Percentiles rank a stretch among this genome's conserved stretches.
These are phyloP conservation scores for Kingdonia uniflora DNA, from an alignment of 164 flowering plant genomes.

Conservation along the genomic window DNA sequence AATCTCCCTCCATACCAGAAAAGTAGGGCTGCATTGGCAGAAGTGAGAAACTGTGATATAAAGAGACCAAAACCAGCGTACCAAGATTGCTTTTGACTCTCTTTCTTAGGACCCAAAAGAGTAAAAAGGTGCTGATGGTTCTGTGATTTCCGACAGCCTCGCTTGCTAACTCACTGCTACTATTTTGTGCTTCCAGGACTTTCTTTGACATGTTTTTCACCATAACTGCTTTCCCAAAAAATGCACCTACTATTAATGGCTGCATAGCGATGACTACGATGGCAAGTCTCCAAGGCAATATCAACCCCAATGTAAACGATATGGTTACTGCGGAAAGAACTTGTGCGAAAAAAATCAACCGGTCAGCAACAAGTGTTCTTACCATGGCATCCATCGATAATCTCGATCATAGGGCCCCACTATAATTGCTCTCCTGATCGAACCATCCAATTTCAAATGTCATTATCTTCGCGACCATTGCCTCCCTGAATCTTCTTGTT, in stretches of 20 bases:
- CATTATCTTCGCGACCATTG: constrained; percentile 2
- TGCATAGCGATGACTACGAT: constrained; percentile 14
- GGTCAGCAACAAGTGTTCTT: constrained; percentile 14
- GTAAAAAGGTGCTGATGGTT: constrained; percentile 17
- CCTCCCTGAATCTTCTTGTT: constrained; percentile 3
- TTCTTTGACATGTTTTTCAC: constrained; percentile 20
- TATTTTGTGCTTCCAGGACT: constrained; percentile 15
- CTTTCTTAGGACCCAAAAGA: constrained; percentile 12
- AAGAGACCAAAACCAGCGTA: constrained; percentile 18
- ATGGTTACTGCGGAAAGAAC: constrained; percentile 8
- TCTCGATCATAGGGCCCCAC: background rate
- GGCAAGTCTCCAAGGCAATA: constrained; percentile 22
- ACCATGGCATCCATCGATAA: constrained; percentile 10
- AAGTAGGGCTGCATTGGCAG: constrained; percentile 12
- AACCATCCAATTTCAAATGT: constrained; percentile 6
- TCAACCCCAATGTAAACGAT: constrained; percentile 15
- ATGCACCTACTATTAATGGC: constrained; percentile 15
- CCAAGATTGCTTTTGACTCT: constrained; percentile 20
- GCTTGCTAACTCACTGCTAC: constrained; percentile 20
- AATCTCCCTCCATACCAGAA: constrained; percentile 23
- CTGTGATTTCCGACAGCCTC: constrained; percentile 25
- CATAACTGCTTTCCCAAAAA: constrained; percentile 11
- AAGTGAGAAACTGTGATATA: constrained; percentile 16
- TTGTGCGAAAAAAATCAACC: constrained; percentile 19
- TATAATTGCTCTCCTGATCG: background rate